Evolutionary conservation across 495 filamentous ascomycete species (phyloP), one percentile per base, ranked within the genome.

Genomic region (Bathelium albidoporum): DNA sequence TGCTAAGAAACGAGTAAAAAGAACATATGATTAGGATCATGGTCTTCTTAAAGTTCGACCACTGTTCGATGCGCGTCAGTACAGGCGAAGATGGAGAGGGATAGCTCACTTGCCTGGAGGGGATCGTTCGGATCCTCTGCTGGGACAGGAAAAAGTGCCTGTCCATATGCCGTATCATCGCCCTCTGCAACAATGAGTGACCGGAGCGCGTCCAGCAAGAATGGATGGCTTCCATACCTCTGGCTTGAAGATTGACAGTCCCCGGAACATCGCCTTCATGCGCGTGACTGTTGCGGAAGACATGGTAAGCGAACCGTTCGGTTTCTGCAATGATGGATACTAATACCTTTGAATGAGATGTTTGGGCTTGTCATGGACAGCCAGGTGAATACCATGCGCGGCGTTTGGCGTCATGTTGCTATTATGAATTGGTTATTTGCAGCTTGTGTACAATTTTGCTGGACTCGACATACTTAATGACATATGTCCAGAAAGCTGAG

Each of bases 111-210:
- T 59, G 79, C 79, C 66, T 81, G 80, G 32, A 85, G 75, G n/a
- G 84, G 84, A 69, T 87, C 83, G 63, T 87, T 87, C 0, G 83
- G 84, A 65, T 85, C 83, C 59, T 83, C 81, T 0, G 82, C 79
- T 7, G 84, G 83, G 0, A 86, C 83, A 1, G 83, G 84, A 64
- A 81, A 87, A 26, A 86, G 70, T 2, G 83, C 84, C 65, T 85
- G 83, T 60, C 83, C 84, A 53, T 83, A 80, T 1, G 74, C 81
- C 2, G 80, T 82, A 64, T 85, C 83, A 64, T 87, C 83, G 59
- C 83, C 84, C 73, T 85, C 84, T 78, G 55, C 62, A 20, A 29
- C 64, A 20, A 59, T 53, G 60, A 32, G 29, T 59, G 9, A 55
- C 26, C 60, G 77, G 73, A 75, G n/a, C 62, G 68, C 11, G 5